Conservation (phyloP, 345 rosid species). For the Ailanthus altissimus region DNA sequence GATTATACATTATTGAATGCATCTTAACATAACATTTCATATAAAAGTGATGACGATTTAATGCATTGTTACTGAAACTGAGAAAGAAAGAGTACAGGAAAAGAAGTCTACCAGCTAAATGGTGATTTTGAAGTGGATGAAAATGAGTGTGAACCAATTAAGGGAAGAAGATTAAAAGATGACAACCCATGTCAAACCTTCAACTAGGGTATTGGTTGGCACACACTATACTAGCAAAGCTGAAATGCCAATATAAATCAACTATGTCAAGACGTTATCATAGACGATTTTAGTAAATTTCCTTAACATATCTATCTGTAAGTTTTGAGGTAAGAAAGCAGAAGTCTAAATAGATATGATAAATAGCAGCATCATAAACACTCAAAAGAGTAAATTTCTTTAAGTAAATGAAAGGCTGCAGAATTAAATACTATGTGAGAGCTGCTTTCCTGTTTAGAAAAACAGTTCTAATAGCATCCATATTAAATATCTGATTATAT, state of each 20-base stretch:
- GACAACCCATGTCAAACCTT: neutral
- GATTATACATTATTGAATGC: too few relatives aligned
- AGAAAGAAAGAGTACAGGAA: neutral
- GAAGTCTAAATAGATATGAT: neutral
- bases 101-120: neutral
- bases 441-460: neutral
- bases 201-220: neutral
- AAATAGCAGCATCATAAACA: neutral
- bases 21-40: neutral
- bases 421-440: neutral
- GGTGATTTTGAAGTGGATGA: neutral
- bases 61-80: neutral
- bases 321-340: constrained; percentile 2
- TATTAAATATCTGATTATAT: neutral
- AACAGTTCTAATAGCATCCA: constrained; percentile 2
- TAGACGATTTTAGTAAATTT: neutral
- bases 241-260: neutral
- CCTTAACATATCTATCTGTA: neutral
- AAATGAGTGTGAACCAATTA: neutral
- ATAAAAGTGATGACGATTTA: neutral
- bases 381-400: constrained; percentile 2
- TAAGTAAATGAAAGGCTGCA: neutral
- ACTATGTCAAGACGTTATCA: neutral
- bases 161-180: neutral
- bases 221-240: neutral